These are phyloP conservation scores for Apiospora kogelbergensis DNA, from an alignment of 2,329 filamentous ascomycete species.

Conservation along the genomic window DNA sequence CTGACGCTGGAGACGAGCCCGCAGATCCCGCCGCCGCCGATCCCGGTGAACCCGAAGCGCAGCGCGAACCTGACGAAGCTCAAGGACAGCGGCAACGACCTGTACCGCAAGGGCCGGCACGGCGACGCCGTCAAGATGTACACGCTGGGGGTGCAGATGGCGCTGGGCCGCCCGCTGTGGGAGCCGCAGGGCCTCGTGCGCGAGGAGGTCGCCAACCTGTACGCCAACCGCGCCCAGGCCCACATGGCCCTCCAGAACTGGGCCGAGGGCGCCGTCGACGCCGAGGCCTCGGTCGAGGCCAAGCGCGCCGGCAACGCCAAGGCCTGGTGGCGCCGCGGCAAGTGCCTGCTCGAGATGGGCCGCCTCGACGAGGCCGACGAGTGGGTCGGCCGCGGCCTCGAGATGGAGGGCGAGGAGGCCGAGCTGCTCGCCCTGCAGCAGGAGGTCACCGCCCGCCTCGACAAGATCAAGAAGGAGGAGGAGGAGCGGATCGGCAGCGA, in stretches of 20 bases:
- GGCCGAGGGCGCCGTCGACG: constrained; percentile 85
- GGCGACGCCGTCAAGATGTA: constrained; percentile 79
- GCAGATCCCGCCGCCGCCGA: constrained; percentile 75
- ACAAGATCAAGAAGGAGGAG: constrained; percentile 33
- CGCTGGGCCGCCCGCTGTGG: constrained; percentile 77
- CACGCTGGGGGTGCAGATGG: constrained; percentile 87
- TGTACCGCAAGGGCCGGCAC: constrained; percentile 77
- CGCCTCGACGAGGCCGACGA: constrained; percentile 77
- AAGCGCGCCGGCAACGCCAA: constrained; percentile 87
- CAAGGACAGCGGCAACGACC: constrained; percentile 80
- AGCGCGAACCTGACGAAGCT: constrained; percentile 86
- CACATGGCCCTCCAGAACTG: constrained; percentile 81
- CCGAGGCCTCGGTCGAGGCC: constrained; percentile 83
- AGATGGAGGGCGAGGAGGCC: constrained; percentile 74
- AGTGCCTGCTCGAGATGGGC: constrained; percentile 89
- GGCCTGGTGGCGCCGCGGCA: constrained; percentile 88
- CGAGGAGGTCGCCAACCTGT: constrained; percentile 79
- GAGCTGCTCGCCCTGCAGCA: constrained; percentile 64
- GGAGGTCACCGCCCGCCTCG: constrained; percentile 55
- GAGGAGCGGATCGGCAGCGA: not conserved
- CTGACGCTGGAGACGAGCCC: constrained; percentile 63
- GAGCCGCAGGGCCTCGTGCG: constrained; percentile 80
- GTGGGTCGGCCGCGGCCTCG: constrained; percentile 75
- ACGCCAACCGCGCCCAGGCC: constrained; percentile 86
- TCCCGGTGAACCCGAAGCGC: constrained; percentile 92